Evolutionary conservation across 1,139 yeast genomes (phyloP), one percentile per base, ranked within the genome.

Genomic region (Hyphopichia fennica): DNA sequence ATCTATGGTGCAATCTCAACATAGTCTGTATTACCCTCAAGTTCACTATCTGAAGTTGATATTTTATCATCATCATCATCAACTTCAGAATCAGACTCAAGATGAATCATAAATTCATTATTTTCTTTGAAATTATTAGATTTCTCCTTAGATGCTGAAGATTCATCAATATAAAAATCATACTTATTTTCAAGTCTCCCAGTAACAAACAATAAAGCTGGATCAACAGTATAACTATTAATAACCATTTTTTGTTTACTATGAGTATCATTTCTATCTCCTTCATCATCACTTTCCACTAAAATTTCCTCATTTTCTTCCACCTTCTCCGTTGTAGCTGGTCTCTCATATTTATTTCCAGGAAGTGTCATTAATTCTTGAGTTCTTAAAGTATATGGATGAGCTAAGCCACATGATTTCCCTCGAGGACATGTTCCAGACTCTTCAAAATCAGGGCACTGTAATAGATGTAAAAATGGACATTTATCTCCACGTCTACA

Each of bases 391-490:
- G 72, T 64, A 11, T 58, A 44, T 20, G 67, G 62, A 57, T 84
- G 90, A 34, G 57, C 58, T 36, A 84, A 61, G 19, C 64, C 58
- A 53, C 90, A 84, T 16, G 63, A 56, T 19, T 54, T 60, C 1
- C 77, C 77, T 44, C 77, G 61, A 0, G 78, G 69, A 60, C 95
- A 87, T 17, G 52, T 55, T 13, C 86, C 86, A 17, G 68, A 66
- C 46, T 79, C 82, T 48, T 79, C 84, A 50, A 73, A 80, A 54
- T 86, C 93, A 0, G 95, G 95, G 59, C 95, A 87, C 44, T 78
- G 79, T 51, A 69, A 75, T 10, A 67, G 63, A 58, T 87, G 96
- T 34, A 76, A 61, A 43, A 77, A 72, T 5, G 75, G 70, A 58
- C 95, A 87, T 31, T 57, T 52, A 18, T 62, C 57, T 0, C 95